Evolutionary conservation across 2,329 filamentous ascomycete species (phyloP).

Genomic region (Fusarium tupiense): DNA sequence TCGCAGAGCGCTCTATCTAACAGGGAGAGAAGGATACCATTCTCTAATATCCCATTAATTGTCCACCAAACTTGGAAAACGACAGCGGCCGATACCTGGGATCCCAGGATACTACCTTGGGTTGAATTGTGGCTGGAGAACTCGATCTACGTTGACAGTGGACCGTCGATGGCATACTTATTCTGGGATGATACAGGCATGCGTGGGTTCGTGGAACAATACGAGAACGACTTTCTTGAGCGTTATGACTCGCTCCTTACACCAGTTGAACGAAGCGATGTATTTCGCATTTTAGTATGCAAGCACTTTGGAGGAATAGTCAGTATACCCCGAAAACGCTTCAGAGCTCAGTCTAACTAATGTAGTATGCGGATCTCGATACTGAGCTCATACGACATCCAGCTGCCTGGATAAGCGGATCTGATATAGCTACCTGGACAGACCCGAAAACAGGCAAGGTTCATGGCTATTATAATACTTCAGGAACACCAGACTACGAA

Average conservation of each 20-base stretch:
- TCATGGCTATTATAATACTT: background rate
- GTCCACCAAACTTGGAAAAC: conserved; percentile 5
- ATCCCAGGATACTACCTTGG: background rate
- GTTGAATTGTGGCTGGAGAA: background rate
- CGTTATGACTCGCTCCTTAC: background rate
- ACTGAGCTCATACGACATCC: background rate
- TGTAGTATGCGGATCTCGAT: background rate
- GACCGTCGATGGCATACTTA: background rate
- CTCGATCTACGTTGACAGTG: background rate
- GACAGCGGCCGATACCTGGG: background rate
- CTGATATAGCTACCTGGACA: background rate
- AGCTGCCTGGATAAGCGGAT: background rate
- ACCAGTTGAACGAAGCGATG: background rate
- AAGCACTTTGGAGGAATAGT: background rate
- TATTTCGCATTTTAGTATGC: background rate
- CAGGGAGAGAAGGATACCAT: background rate
- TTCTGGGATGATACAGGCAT: conserved; percentile 2
- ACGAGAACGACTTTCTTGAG: background rate
- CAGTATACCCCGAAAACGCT: background rate
- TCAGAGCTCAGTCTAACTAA: background rate
- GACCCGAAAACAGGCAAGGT: background rate
- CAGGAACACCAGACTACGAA: background rate
- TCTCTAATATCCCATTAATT: background rate
- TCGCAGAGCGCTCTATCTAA: background rate
- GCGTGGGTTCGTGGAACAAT: background rate